Percentiles rank a stretch among this genome's conserved stretches.
Evolutionary conservation across 2,329 filamentous ascomycete species (phyloP).

Genomic region (Sphaerulina vaccinii): DNA sequence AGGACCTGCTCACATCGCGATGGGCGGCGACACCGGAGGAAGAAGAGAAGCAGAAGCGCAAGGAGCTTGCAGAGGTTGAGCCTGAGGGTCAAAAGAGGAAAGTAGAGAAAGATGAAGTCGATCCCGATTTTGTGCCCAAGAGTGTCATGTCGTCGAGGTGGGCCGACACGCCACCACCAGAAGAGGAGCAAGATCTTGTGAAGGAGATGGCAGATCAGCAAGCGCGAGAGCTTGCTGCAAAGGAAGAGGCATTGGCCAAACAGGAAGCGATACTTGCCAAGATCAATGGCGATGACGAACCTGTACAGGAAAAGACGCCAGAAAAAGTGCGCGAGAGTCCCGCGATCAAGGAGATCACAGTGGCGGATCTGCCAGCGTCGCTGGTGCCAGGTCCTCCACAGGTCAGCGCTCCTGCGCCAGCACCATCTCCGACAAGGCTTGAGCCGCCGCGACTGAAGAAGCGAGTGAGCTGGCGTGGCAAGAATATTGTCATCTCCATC

Average conservation of each 20-base stretch:
- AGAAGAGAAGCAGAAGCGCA: constrained; percentile 15
- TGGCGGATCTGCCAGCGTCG: neutral
- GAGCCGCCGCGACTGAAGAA: constrained; percentile 43
- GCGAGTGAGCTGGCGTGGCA: constrained; percentile 47
- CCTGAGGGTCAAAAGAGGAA: neutral
- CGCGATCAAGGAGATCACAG: neutral
- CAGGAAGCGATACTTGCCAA: constrained; percentile 11
- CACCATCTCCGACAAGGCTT: constrained; percentile 21
- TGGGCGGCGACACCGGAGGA: constrained; percentile 28
- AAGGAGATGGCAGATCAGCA: constrained; percentile 9
- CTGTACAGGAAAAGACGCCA: too few species aligned
- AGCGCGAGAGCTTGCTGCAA: constrained; percentile 6
- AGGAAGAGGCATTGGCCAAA: constrained; percentile 8
- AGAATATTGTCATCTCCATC: constrained; percentile 47
- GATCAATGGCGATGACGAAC: constrained; percentile 13
- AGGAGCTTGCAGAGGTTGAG: constrained; percentile 6
- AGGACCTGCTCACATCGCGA: constrained; percentile 28
- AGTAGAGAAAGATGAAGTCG: constrained; percentile 1
- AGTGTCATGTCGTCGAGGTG: constrained; percentile 32
- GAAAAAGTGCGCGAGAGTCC: neutral
- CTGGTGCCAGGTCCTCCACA: constrained; percentile 6
- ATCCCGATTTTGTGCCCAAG: constrained; percentile 19
- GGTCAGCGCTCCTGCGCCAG: constrained; percentile 1
- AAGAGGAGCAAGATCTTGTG: constrained; percentile 13
- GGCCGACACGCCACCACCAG: constrained; percentile 29